phyloP scores from a whole-genome alignment of 495 filamentous ascomycete species.

The Neurospora discreta region DNA sequence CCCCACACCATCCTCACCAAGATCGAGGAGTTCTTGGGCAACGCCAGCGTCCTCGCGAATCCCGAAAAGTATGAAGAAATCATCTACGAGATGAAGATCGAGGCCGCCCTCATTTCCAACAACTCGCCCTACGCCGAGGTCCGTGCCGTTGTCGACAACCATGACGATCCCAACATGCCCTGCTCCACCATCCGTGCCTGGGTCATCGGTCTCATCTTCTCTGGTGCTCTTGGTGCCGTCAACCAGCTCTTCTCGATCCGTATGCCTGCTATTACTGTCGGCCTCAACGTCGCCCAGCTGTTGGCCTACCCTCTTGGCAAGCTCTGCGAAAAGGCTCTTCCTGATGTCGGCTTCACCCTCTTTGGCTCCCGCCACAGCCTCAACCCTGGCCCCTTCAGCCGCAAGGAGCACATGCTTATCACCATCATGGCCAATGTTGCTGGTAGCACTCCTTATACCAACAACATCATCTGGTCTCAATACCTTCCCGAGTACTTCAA shows the following conservation, averaged over 20 bases:
- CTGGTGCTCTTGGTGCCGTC: constrained; percentile 20
- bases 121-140: constrained; percentile 37
- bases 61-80: constrained; percentile 20
- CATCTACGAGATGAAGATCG: constrained; percentile 31
- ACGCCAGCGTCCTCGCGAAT: constrained; percentile 14
- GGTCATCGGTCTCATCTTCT: constrained; percentile 25
- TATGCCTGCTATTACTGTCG: constrained; percentile 20
- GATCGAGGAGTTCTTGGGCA: constrained; percentile 25
- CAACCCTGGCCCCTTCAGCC: constrained; percentile 39
- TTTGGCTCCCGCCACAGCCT: constrained; percentile 22
- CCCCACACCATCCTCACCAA: constrained; percentile 20
- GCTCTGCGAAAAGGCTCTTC: constrained; percentile 20
- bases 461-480: constrained; percentile 32
- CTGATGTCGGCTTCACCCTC: constrained; percentile 26
- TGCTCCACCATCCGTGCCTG: constrained; percentile 26
- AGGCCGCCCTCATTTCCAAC: constrained; percentile 30
- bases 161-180: constrained; percentile 24
- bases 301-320: constrained; percentile 28
- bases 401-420: constrained; percentile 40
- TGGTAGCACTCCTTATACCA: constrained; percentile 21
- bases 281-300: constrained; percentile 26
- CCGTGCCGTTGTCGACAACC: constrained; percentile 35
- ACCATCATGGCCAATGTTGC: constrained; percentile 31
- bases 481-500: constrained; percentile 27
- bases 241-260: constrained; percentile 31